phyloP scores from a whole-genome alignment of 352 stramenopile genomes.

The Globisporangium viniferum region DNA sequence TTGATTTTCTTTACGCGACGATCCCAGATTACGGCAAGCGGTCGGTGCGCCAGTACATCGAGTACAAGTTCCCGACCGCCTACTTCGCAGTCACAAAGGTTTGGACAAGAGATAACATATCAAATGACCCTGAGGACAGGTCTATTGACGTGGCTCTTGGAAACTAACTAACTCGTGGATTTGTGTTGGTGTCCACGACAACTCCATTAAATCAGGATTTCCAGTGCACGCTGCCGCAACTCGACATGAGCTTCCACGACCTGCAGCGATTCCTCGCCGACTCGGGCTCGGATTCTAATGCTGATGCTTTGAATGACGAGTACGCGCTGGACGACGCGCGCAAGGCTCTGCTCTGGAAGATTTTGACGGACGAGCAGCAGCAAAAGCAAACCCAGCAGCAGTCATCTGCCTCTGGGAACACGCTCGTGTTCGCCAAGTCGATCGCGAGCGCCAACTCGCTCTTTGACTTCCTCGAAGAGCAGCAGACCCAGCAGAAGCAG shows the following conservation, averaged over 20 bases:
- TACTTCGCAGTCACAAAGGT: conserved; percentile 68
- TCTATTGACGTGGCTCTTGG: neutral
- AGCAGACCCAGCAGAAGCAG: conserved; percentile 10
- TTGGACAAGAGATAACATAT: neutral
- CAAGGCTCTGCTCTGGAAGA: conserved; percentile 44
- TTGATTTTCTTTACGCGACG: conserved; percentile 39
- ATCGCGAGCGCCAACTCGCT: conserved; percentile 62
- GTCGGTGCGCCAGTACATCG: conserved; percentile 64
- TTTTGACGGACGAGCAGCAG: conserved; percentile 28
- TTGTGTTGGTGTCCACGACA: neutral
- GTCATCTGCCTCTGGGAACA: conserved; percentile 25
- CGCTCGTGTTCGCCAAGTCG: conserved; percentile 74
- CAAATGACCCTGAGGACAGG: neutral
- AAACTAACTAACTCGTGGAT: neutral
- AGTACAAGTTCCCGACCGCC: conserved; percentile 70
- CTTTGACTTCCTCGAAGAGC: conserved; percentile 43
- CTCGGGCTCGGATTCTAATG: neutral
- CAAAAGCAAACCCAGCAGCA: neutral
- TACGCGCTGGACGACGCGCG: conserved; percentile 23
- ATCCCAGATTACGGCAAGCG: conserved; percentile 79
- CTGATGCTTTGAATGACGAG: conserved; percentile 16
- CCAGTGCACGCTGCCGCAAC: conserved; percentile 55
- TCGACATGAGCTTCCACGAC: conserved; percentile 38
- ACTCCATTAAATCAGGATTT: conserved; percentile 39
- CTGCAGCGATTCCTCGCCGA: conserved; percentile 37